Conservation (phyloP, 257 asterid species). For the Cruciata laevipes region DNA sequence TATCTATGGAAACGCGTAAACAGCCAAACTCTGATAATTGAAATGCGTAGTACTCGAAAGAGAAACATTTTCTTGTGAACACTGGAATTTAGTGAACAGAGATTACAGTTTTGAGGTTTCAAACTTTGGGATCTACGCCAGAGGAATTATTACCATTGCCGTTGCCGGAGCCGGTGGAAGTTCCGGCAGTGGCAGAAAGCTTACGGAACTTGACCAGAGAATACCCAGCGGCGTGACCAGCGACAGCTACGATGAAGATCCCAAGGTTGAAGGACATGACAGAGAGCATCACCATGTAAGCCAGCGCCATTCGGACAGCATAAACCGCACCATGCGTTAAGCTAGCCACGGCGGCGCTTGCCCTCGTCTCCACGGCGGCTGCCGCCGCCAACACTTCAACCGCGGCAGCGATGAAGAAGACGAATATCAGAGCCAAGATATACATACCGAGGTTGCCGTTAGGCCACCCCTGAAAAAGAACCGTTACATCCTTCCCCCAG, state of each 20-base stretch:
- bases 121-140: not conserved
- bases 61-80: too few species aligned
- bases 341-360: slow-evolving; percentile 24
- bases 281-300: slow-evolving; percentile 66
- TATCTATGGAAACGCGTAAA: not conserved
- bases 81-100: not conserved
- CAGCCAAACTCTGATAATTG: not conserved
- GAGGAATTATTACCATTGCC: not conserved
- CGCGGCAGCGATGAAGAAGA: slow-evolving; percentile 35
- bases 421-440: slow-evolving; percentile 38
- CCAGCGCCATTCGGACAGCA: slow-evolving; percentile 51
- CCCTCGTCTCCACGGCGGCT: slow-evolving; percentile 18
- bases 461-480: slow-evolving; percentile 37
- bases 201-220: slow-evolving; percentile 34
- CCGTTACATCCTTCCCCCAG: slow-evolving; percentile 33
- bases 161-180: not conserved
- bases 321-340: slow-evolving; percentile 26
- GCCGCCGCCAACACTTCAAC: slow-evolving; percentile 25
- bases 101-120: not conserved
- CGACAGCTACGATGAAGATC: slow-evolving; percentile 46
- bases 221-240: slow-evolving; percentile 48
- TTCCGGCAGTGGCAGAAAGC: slow-evolving; percentile 9
- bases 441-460: slow-evolving; percentile 44
- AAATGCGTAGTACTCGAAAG: too few species aligned
- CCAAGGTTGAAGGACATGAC: slow-evolving; percentile 76